These are phyloP conservation scores for Puccinia hordei DNA, from an alignment of 1,284 basidiomycete species.

Conservation along the genomic window DNA sequence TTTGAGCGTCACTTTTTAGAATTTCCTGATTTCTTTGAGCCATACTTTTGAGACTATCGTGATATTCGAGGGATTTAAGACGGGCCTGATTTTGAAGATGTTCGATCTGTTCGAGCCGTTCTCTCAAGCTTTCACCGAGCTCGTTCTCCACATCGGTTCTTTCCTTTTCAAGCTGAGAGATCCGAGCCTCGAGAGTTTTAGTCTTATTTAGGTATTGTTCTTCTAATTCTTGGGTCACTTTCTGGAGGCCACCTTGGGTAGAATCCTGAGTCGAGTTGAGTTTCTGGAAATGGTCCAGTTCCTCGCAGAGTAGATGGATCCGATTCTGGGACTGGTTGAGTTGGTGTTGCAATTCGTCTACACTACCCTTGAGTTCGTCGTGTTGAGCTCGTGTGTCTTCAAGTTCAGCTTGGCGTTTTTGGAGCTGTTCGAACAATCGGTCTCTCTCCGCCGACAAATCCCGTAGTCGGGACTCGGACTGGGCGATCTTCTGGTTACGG, in stretches of 20 bases:
- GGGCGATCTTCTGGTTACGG: slow-evolving; percentile 36
- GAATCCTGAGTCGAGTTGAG: neutral
- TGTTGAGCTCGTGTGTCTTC: slow-evolving; percentile 24
- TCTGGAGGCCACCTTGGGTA: slow-evolving; percentile 7
- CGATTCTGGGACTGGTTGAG: slow-evolving; percentile 31
- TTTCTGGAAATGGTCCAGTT: slow-evolving; percentile 23
- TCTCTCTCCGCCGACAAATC: slow-evolving; percentile 29
- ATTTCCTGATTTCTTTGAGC: slow-evolving; percentile 44
- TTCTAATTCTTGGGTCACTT: slow-evolving; percentile 16
- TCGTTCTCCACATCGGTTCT: slow-evolving; percentile 27
- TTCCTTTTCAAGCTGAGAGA: slow-evolving; percentile 43
- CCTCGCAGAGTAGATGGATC: slow-evolving; percentile 13
- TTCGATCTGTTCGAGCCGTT: slow-evolving; percentile 35
- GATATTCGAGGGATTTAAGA: slow-evolving; percentile 41
- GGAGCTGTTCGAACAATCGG: slow-evolving; percentile 29
- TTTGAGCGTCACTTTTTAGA: slow-evolving; percentile 7
- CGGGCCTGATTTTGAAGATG: neutral
- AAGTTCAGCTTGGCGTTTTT: slow-evolving; percentile 36
- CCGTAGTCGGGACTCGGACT: slow-evolving; percentile 17
- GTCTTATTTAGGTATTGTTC: slow-evolving; percentile 5
- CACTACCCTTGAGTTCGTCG: slow-evolving; percentile 36
- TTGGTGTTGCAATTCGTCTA: slow-evolving; percentile 40
- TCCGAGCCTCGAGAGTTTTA: neutral
- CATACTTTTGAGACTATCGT: slow-evolving; percentile 40
- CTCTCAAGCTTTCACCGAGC: slow-evolving; percentile 21